Evolutionary conservation across 352 stramenopile genomes (phyloP), one percentile per base, ranked within the genome.

Genomic region (Pythium insidiosum): DNA sequence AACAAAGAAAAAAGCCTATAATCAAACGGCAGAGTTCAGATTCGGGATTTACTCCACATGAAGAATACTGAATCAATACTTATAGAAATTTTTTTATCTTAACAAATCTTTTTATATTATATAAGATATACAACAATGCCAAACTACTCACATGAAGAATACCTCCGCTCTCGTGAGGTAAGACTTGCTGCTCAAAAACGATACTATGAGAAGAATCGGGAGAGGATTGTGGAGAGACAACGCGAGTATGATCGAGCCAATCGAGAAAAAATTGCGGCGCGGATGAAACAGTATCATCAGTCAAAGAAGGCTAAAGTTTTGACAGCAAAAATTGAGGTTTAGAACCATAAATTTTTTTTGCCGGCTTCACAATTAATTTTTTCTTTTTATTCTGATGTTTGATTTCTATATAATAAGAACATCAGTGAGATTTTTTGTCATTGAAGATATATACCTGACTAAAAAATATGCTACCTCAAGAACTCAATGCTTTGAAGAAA

Each of bases 171-270:
- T 39, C 13, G 18, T 16, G 34, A 39, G 18, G 13, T 7, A 21
- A 13, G 13, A 7, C 7, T 39, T 39, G 13, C 13, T 21, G 34
- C 34, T 39, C 18, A 13, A 21, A 39, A 39, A n/a, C 7, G 34
- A 39, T 39, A 39, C 18, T 39, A 39, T 39, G 13, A 39, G 18
- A 39, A 39, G 18, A 39, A n/a, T n/a, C n/a, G n/a, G n/a, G n/a
- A n/a, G n/a, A n/a, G n/a, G n/a, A n/a, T n/a, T n/a, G n/a, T n/a
- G n/a, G n/a, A n/a, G n/a, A n/a, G n/a, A n/a, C n/a, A n/a, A n/a
- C n/a, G n/a, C n/a, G n/a, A n/a, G n/a, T n/a, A n/a, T n/a, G n/a
- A n/a, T n/a, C n/a, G n/a, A n/a, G n/a, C n/a, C n/a, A n/a, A n/a
- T 33, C 9, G 18, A 39, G 7, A 39, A 20, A 39, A 39, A 39